phyloP scores from a whole-genome alignment of 2,329 filamentous ascomycete genomes.

The Esteya vermicola region DNA sequence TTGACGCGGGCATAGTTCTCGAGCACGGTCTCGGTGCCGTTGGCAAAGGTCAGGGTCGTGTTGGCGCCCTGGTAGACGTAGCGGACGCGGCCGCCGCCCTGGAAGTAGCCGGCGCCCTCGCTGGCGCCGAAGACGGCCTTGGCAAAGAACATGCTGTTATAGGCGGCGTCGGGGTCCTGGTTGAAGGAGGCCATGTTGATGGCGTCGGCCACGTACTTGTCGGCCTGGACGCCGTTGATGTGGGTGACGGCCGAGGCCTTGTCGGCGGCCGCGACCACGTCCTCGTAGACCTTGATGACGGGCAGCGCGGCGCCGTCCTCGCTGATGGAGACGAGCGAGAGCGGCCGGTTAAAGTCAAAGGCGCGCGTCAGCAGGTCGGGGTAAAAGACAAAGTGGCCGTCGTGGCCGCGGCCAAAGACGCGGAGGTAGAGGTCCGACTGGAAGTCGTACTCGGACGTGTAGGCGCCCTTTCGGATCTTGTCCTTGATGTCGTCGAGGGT shows the following conservation, averaged over 20 bases:
- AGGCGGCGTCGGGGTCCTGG: slow-evolving; percentile 17
- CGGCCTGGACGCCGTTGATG: slow-evolving; percentile 17
- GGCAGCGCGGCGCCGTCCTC: slow-evolving; percentile 18
- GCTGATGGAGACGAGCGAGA: slow-evolving; percentile 26
- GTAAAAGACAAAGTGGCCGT: slow-evolving; percentile 26
- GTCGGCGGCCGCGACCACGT: slow-evolving; percentile 7
- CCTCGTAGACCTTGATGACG: slow-evolving; percentile 35
- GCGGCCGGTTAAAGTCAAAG: slow-evolving; percentile 21
- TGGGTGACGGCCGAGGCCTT: slow-evolving; percentile 12
- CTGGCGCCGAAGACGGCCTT: slow-evolving; percentile 10
- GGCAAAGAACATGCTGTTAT: slow-evolving; percentile 24
- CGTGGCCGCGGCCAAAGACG: slow-evolving; percentile 23
- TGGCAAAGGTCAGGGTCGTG: slow-evolving; percentile 21
- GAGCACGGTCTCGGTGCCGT: slow-evolving; percentile 18
- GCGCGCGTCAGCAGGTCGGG: slow-evolving; percentile 23
- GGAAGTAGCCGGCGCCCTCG: slow-evolving; percentile 16
- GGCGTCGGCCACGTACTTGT: slow-evolving; percentile 25
- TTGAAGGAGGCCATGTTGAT: slow-evolving; percentile 22
- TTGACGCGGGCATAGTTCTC: slow-evolving; percentile 19
- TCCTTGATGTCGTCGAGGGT: slow-evolving; percentile 18
- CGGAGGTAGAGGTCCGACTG: slow-evolving; percentile 24
- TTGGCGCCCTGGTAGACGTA: slow-evolving; percentile 18
- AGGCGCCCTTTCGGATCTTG: slow-evolving; percentile 19
- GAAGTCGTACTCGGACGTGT: slow-evolving; percentile 25
- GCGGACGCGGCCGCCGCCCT: slow-evolving; percentile 16